These are phyloP conservation scores for Polyporus arcularius DNA, from an alignment of 768 basidiomycete genomes.

Conservation along the genomic window DNA sequence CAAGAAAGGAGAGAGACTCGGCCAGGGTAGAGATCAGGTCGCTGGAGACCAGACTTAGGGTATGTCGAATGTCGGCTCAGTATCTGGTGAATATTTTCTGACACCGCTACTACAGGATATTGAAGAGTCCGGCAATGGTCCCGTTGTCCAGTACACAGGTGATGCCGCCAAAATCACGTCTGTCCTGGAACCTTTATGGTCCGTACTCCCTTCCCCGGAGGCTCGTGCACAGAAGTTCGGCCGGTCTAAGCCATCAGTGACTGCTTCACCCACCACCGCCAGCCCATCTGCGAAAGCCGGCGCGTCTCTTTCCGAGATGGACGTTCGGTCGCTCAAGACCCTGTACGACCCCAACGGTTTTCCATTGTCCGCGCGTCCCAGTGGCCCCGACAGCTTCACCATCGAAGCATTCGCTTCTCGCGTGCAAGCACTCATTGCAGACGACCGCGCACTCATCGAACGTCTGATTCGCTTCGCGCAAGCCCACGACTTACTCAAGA, in stretches of 20 bases:
- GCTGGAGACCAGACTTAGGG: slow-evolving; percentile 53
- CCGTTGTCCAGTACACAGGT: slow-evolving; percentile 32
- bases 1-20: slow-evolving; percentile 27
- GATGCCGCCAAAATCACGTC: slow-evolving; percentile 60
- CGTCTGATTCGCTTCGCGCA: slow-evolving; percentile 83
- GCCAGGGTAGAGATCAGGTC: slow-evolving; percentile 22
- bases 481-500: slow-evolving; percentile 88
- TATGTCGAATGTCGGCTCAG: background rate
- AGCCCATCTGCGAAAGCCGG: slow-evolving; percentile 35
- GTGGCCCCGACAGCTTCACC: slow-evolving; percentile 44
- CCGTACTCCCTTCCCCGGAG: slow-evolving; percentile 81
- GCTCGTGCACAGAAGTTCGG: slow-evolving; percentile 68
- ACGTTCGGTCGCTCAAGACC: slow-evolving; percentile 82
- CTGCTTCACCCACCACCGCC: slow-evolving; percentile 17
- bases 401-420: slow-evolving; percentile 77
- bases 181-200: slow-evolving; percentile 75
- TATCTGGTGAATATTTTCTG: background rate
- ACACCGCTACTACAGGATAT: background rate
- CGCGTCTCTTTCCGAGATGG: slow-evolving; percentile 76
- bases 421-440: slow-evolving; percentile 78
- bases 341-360: slow-evolving; percentile 56
- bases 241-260: slow-evolving; percentile 37
- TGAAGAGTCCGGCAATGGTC: slow-evolving; percentile 16
- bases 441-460: slow-evolving; percentile 84
- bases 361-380: slow-evolving; percentile 15